Base-by-base conservation (phyloP, 2,329 filamentous ascomycete genomes). In the Aspergillus novoparasiticus region DNA sequence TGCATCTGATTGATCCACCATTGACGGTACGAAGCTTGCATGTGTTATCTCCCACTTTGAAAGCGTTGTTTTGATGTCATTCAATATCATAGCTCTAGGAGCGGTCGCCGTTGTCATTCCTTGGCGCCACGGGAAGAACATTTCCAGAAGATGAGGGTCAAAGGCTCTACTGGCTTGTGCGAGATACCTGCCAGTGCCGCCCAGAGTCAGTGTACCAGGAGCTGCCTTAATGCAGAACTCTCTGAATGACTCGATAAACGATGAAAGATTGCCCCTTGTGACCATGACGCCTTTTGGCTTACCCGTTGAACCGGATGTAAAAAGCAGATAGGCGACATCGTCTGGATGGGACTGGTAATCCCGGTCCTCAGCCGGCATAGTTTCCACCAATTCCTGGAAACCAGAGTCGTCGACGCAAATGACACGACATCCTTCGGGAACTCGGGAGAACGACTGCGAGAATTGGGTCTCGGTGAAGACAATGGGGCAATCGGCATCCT, bases 201-300 rank as follows among this genome's bases (percentile, higher is more conserved):
- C 67, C 30, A 76, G 64, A 34, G 66, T 50, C 10, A 63, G 51
- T 28, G 73, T 76, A 23, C 55, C 66, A 45, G 70, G 70, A 30
- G 73, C 69, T 45, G 64, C 65, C n/a, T 58, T 54, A 48, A 68
- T 68, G 19, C 69, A 70, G 64, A 73, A 74, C 41, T 71, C 69
- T 0, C 68, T 71, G 46, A 69, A 64, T 14, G 69, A 73, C 65
- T 74, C 72, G 28, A 74, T 71, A 60, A 76, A 77, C 3, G 71
- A 70, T 6, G 63, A 71, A 34, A 68, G 62, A 53, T 70, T 72
- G n/a, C 60, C 65, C 57, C 67, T 96, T 16, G 93, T 94, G 84
- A 97, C 93, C 91, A 97, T 90, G 60, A 97, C 91, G 78, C 94
- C 94, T 86, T 97, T 97, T 66, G 94, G 94, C 85, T 97, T 97